Evolutionary conservation across 768 basidiomycete genomes (phyloP), one percentile per base, ranked within the genome.

Genomic region (Krasilnikovozyma curviuscula): DNA sequence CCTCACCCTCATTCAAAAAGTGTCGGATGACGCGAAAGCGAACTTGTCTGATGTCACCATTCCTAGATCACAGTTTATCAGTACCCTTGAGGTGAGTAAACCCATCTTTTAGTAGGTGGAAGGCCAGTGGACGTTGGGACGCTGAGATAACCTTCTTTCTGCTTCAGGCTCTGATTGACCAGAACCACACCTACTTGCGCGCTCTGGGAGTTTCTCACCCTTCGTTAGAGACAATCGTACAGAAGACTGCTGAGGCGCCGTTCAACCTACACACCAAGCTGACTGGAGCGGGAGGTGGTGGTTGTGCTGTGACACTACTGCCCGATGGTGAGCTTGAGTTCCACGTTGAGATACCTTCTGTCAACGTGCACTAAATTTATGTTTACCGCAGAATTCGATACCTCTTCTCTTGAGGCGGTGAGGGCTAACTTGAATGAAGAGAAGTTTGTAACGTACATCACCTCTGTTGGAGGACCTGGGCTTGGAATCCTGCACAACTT

Each of bases 261-360:
- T 81, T 79, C 66, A 66, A 67, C 9, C 69, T 97, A 40, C 57
- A 88, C 86, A n/a, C 60, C 57, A 93, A 95, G 68, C 67, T 98
- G 48, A 98, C 93, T 7, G 93, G 93, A 34, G 91, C 93, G 7
- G 93, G 93, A 27, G 93, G 93, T 33, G 93, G 93, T 23, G 93
- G 93, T n/a, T 97, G 93, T 60, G 79, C 88, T 5, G 85, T 97
- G 27, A 91, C 89, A 12, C 73, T 97, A 30, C 72, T 98, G 44
- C 93, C 93, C 44, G 88, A 95, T 67, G 75, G 91, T 89, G 56
- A 55, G 78, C 67, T 29, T 31, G 39, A 21, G 44, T 25, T 34
- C 9, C 18, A 13, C 25, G 5, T 40, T 30, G 14, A 27, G 27
- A 25, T 43, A 7, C 19, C 6, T 18, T 21, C 25, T 35, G 28